Evolutionary conservation across 805 yeast species (phyloP), one percentile per base, ranked within the genome.

Genomic region (Monosporozyma servazzii): DNA sequence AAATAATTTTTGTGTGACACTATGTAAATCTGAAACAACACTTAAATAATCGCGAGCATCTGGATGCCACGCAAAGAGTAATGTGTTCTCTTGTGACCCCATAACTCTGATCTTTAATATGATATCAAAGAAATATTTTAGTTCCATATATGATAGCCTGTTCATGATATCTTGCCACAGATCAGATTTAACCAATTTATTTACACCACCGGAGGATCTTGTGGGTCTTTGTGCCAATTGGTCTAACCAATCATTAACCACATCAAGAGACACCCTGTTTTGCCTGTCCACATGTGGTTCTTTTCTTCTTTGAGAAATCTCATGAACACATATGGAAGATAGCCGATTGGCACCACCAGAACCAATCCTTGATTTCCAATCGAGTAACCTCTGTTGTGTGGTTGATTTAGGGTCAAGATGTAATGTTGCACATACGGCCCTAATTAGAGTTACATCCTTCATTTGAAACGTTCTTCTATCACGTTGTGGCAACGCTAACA

Each of bases 61-160:
- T 0, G 89, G 88, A 65, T 88, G 95, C 87, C 90, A 89, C 29
- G 69, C 58, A 5, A 66, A 58, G 47, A 88, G 68, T 51, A 88
- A 74, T 11, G 74, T 67, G 29, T 75, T 73, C 57, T 86, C 91
- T 53, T 81, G 74, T 25, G 43, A 37, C 3, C 81, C 77, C n/a
- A 86, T 67, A n/a, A 81, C 73, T 46, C 78, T 74, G 54, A 71
- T 66, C 67, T 80, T 81, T 49, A 89, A 66, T 3, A 90, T 64
- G 10, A 86, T 82, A 51, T 82, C 79, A 53, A 88, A 73, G 40
- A 88, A 70, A 77, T 85, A 88, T 51, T 79, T 71, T 48, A 87
- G 62, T 61, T 89, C 95, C 2, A 75, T 70, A 13, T 80, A 76
- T 30, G 78, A 72, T 78, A 86, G 74, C 18, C 69, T 68, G 8